Percentiles rank a stretch among this genome's conserved stretches.
Evolutionary conservation across 176 grass and related monocot species (phyloP).

Genomic region (Carex parvula): DNA sequence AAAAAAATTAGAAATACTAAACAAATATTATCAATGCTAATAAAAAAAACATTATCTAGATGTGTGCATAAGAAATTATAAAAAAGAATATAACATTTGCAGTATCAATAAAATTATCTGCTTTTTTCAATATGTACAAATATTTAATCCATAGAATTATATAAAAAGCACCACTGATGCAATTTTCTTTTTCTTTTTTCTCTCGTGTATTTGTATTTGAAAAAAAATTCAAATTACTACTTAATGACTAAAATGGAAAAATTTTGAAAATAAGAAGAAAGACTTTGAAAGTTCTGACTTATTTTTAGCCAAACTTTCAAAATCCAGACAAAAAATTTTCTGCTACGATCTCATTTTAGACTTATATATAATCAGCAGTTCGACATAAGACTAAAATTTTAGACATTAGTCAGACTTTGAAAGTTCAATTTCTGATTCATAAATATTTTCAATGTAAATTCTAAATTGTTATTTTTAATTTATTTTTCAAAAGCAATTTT

Average conservation of each 20-base stretch:
- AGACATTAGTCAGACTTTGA: neutral
- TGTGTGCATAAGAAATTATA: neutral
- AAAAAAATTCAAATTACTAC: neutral
- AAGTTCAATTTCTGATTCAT: neutral
- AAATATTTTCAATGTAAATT: neutral
- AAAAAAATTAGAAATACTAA: neutral
- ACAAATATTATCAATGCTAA: neutral
- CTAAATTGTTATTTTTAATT: neutral
- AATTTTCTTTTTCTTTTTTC: neutral
- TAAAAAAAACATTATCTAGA: neutral
- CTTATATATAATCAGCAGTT: too few species aligned
- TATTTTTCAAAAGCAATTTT: too few species aligned
- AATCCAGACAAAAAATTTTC: neutral
- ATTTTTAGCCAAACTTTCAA: neutral
- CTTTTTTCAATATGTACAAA: neutral
- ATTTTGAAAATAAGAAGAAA: too few species aligned
- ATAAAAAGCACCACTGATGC: neutral
- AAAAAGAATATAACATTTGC: neutral
- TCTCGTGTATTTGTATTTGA: neutral
- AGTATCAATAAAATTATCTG: neutral
- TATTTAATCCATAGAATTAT: neutral
- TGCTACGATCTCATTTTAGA: too few species aligned
- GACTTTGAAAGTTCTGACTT: neutral
- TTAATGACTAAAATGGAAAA: neutral
- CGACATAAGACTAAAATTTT: neutral